Base-by-base conservation (phyloP, 345 rosid species). In the Crucihimalaya himalaica region DNA sequence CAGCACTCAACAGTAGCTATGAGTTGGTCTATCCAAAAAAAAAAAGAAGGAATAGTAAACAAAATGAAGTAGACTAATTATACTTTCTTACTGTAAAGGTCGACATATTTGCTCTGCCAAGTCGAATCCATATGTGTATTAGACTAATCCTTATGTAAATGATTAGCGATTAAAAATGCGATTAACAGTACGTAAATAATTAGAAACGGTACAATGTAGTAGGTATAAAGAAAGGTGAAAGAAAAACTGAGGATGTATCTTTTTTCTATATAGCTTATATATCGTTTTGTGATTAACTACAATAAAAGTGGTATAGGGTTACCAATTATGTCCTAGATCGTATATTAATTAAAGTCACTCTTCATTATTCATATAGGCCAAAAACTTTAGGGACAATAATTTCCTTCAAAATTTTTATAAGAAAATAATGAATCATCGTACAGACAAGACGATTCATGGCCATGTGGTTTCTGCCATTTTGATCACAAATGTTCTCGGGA, bases 391-490 rank as follows among this genome's bases (percentile, higher is more conserved):
- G 48, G 35, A 34, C 56, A 47, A 70, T 70, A 50, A 71, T 60
- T 50, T 48, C 20, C 29, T 25, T 51, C 42, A 60, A 39, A 39
- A 20, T 0, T 48, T 34, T 19, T 65, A 51, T 34, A 34, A 39
- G 25, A 65, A 54, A 55, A 29, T 31, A 31, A n/a, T 45, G 57
- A 31, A 64, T 63, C 77, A 72, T 64, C 56, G 54, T 63, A 72
- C 77, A 73, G 71, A 73, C 57, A 63, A 40, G 77, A 72, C 54
- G 47, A 69, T 31, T 72, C 77, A 32, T 64, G 64, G 56, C 77
- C 77, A 73, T 64, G 77, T 73, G 77, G 28, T 52, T 73, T 56
- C 64, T 73, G 57, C 77, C 63, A 63, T 54, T 54, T 64, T 31
- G 35, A 73, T 63, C 35, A 64, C 65, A 63, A 64, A 37, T 64